Conservation (phyloP, 2,329 filamentous ascomycete genomes). For the Chrysoporthe cubensis region DNA sequence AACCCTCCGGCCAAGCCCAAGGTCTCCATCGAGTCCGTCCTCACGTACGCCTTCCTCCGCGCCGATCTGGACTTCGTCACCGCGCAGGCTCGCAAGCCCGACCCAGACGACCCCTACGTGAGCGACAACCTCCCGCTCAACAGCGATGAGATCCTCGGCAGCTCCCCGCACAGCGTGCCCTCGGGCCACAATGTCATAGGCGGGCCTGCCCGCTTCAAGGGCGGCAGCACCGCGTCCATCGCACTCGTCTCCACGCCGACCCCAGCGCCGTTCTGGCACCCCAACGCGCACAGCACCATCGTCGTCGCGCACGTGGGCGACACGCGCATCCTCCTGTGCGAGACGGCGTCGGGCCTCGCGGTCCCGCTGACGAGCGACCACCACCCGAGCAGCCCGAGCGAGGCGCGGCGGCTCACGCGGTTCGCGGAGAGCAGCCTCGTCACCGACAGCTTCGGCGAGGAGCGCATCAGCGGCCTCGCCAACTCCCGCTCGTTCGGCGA, state of each 20-base stretch:
- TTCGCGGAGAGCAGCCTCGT: conserved; percentile 77
- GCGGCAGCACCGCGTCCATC: conserved; percentile 89
- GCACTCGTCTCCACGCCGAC: conserved; percentile 92
- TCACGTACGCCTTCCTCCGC: conserved; percentile 91
- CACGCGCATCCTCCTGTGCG: conserved; percentile 86
- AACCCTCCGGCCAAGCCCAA: conserved; percentile 22
- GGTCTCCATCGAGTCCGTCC: conserved; percentile 73
- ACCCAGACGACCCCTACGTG: conserved; percentile 69
- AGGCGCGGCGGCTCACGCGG: conserved; percentile 80
- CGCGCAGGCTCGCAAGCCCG: conserved; percentile 82
- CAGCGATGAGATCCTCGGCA: conserved; percentile 79
- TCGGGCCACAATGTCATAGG: conserved; percentile 66
- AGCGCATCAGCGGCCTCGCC: conserved; percentile 89
- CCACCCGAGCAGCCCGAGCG: conserved; percentile 84
- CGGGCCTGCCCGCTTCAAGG: conserved; percentile 79
- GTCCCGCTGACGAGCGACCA: conserved; percentile 87
- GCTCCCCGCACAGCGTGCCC: conserved; percentile 55
- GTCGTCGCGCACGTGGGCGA: conserved; percentile 92
- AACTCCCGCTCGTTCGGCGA: conserved; percentile 96
- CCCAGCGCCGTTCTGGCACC: conserved; percentile 93
- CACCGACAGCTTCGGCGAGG: conserved; percentile 95
- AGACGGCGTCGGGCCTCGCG: conserved; percentile 79
- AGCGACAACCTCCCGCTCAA: conserved; percentile 77
- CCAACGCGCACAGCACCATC: conserved; percentile 79
- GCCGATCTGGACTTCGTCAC: conserved; percentile 94